Evolutionary conservation across 2,329 filamentous ascomycete genomes (phyloP).

Genomic region (Aspergillus sp.): DNA sequence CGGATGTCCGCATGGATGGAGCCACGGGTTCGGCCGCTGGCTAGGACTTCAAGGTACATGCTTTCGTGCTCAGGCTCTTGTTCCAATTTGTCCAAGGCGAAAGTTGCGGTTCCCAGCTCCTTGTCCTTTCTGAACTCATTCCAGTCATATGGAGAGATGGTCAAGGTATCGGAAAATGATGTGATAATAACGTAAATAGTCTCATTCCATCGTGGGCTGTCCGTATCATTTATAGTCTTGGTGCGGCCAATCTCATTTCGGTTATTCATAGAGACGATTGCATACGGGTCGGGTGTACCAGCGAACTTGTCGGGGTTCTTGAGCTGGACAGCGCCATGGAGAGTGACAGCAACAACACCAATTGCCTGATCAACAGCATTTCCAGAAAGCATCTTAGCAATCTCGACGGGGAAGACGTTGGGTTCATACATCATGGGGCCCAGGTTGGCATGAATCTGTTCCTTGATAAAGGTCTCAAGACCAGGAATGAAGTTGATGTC

Average conservation of each 20-base stretch:
- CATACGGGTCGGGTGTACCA: conserved; percentile 88
- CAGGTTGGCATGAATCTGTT: conserved; percentile 92
- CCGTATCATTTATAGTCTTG: conserved; percentile 80
- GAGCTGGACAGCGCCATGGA: conserved; percentile 86
- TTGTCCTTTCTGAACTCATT: conserved; percentile 97
- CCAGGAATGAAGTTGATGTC: conserved; percentile 99
- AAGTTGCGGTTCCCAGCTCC: conserved; percentile 83
- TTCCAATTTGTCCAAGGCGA: conserved; percentile 79
- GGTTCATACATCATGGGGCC: conserved; percentile 97
- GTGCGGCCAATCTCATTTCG: conserved; percentile 80
- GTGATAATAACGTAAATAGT: conserved; percentile 94
- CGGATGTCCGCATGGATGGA: conserved; percentile 77
- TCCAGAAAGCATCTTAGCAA: conserved; percentile 96
- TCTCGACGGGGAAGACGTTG: conserved; percentile 97
- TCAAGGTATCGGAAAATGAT: conserved; percentile 82
- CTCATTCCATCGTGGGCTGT: conserved; percentile 92
- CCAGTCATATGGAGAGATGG: conserved; percentile 83
- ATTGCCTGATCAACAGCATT: conserved; percentile 93
- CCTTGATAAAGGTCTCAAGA: conserved; percentile 87
- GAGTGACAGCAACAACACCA: conserved; percentile 85
- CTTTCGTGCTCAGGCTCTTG: conserved; percentile 77
- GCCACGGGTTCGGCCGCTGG: conserved; percentile 81
- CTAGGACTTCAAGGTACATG: conserved; percentile 77
- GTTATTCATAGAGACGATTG: conserved; percentile 78
- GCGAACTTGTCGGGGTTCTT: conserved; percentile 96